These are phyloP conservation scores for Ganoderma lucidum DNA, from an alignment of 1,284 basidiomycete genomes.

Conservation along the genomic window DNA sequence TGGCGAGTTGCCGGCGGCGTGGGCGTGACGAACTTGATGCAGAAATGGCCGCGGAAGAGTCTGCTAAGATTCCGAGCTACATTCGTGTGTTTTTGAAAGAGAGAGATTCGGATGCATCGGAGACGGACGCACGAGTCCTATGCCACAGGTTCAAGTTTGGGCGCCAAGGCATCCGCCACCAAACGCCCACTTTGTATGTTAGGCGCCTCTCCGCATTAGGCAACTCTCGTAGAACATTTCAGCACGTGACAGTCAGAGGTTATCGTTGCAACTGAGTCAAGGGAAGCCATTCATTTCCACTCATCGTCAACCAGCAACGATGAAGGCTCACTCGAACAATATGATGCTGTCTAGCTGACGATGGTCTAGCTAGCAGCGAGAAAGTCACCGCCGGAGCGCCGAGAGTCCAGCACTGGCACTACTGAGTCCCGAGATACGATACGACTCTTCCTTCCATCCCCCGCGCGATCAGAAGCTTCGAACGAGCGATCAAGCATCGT, in stretches of 20 bases:
- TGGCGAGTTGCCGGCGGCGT: neutral
- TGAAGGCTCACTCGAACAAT: too few relatives aligned
- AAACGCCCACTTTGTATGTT: neutral
- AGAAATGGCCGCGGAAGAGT: neutral
- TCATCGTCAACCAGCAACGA: neutral
- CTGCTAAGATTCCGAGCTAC: neutral
- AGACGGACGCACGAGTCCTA: neutral
- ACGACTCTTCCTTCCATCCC: neutral
- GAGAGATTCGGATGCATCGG: neutral
- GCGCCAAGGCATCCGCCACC: neutral
- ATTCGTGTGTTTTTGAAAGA: neutral
- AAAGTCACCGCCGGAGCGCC: neutral
- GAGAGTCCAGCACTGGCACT: neutral
- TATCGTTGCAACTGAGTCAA: neutral
- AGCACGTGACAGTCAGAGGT: neutral
- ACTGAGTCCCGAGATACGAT: neutral
- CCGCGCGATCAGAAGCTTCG: neutral
- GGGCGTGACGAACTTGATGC: neutral
- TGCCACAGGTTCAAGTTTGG: neutral
- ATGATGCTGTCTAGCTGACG: too few relatives aligned
- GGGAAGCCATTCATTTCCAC: neutral
- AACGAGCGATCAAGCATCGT: neutral
- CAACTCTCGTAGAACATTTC: constrained; percentile 4
- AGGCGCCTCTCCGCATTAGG: neutral
- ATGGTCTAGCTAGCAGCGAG: neutral